Evolutionary conservation across 306 rosid species (phyloP).

Genomic region (Herpetospermum pedunculosum): DNA sequence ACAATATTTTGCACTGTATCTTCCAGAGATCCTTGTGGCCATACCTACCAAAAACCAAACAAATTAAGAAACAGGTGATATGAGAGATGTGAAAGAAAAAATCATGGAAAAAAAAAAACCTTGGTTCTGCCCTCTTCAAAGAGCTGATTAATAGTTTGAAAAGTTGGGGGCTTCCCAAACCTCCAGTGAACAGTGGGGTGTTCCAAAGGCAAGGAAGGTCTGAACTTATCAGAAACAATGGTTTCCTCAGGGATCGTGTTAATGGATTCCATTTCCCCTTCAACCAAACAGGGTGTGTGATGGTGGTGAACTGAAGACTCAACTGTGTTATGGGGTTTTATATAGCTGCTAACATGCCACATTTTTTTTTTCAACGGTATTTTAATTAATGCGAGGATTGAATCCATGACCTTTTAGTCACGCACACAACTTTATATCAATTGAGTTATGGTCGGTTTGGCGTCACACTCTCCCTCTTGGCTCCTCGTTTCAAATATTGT

Average conservation of each 20-base stretch:
- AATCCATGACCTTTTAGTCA: no score
- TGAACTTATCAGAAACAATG: slow-evolving; percentile 27
- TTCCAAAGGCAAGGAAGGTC: slow-evolving; percentile 28
- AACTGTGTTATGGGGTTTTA: background rate
- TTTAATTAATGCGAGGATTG: no score
- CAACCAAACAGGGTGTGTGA: background rate
- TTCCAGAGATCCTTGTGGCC: slow-evolving; percentile 51
- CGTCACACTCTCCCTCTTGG: no score
- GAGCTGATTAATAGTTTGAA: slow-evolving; percentile 31
- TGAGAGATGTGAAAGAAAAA: background rate
- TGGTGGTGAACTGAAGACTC: background rate
- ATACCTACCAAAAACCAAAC: slow-evolving; percentile 18
- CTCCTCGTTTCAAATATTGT: no score
- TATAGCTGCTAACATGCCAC: no score
- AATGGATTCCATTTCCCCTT: background rate
- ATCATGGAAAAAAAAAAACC: slow-evolving; percentile 12
- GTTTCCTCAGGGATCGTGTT: background rate
- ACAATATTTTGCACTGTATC: slow-evolving; percentile 47
- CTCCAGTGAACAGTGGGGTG: slow-evolving; percentile 26
- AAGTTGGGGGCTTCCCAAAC: slow-evolving; percentile 55
- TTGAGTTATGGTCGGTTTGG: no score
- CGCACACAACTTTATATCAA: no score
- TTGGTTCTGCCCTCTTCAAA: slow-evolving; percentile 55
- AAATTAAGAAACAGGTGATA: background rate
- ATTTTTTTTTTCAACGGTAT: no score